Conservation (phyloP, 148 eudicot genomes). For the Salicornia ramosissima region DNA sequence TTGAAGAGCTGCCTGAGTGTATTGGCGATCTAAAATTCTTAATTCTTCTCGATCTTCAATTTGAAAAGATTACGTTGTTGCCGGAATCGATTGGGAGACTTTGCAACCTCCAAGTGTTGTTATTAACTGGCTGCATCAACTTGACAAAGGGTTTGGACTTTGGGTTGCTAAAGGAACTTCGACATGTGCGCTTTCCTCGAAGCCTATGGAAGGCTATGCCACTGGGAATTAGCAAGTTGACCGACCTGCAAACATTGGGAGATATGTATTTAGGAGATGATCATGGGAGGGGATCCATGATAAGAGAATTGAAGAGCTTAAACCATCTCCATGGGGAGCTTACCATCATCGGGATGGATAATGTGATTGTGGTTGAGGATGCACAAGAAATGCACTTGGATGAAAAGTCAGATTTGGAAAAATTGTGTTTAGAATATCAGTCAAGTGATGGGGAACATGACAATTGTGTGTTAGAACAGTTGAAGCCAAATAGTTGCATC, state of each 20-base stretch:
- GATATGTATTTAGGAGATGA: not conserved
- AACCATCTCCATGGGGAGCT: not conserved
- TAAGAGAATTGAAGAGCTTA: not conserved
- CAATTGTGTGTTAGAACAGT: not conserved
- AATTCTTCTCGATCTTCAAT: not conserved
- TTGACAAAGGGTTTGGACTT: not conserved
- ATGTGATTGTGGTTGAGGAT: not conserved
- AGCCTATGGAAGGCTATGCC: too few species aligned
- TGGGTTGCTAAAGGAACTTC: not conserved
- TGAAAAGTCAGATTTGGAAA: not conserved
- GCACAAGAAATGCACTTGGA: not conserved
- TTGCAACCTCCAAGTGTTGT: slow-evolving; percentile 4
- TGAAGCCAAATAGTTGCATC: not conserved
- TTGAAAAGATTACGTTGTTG: not conserved
- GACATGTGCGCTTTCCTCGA: not conserved
- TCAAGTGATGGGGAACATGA: not conserved
- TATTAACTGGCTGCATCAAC: not conserved
- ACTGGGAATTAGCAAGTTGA: not conserved
- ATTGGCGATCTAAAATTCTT: slow-evolving; percentile 8
- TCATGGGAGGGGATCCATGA: not conserved
- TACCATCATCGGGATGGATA: not conserved
- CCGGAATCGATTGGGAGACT: slow-evolving; percentile 5
- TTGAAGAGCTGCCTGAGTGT: not conserved
- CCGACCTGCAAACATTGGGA: not conserved
- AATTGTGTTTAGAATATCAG: not conserved